Evolutionary conservation across 257 asterid genomes (phyloP).

Genomic region (Echites panduratus): DNA sequence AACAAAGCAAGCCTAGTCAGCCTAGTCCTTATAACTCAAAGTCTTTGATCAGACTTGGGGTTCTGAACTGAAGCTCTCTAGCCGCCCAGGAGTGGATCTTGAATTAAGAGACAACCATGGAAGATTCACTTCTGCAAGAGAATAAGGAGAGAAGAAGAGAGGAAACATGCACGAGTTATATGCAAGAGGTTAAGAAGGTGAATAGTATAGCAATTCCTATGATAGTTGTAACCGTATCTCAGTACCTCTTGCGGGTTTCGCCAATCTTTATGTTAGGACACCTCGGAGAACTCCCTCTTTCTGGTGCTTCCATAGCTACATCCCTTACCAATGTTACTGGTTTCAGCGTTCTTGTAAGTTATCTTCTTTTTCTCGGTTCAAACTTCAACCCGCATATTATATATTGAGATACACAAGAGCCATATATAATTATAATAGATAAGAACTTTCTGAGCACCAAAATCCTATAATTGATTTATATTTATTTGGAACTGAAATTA

Average conservation of each 20-base stretch:
- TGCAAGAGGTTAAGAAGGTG: conserved; percentile 46
- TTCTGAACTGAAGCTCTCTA: too few relatives aligned
- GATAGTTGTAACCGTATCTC: conserved; percentile 52
- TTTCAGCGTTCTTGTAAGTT: conserved; percentile 51
- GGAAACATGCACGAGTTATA: conserved; percentile 15
- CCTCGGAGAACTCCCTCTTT: conserved; percentile 47
- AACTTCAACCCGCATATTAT: neutral
- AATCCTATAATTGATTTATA: neutral
- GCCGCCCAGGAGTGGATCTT: too few relatives aligned
- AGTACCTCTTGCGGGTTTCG: conserved; percentile 43
- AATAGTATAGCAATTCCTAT: conserved; percentile 57
- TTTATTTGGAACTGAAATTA: neutral
- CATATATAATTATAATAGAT: too few relatives aligned
- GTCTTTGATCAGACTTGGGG: neutral
- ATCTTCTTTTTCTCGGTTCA: neutral
- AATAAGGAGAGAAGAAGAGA: conserved; percentile 11
- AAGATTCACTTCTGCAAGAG: conserved; percentile 11
- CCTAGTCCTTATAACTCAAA: too few relatives aligned
- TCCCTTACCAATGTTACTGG: conserved; percentile 56
- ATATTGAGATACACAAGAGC: neutral
- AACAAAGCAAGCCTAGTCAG: too few relatives aligned
- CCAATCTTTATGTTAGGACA: conserved; percentile 70
- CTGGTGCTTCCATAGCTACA: conserved; percentile 61
- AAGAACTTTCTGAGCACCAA: neutral
- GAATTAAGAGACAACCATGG: conserved; percentile 10